phyloP scores from a whole-genome alignment of 495 filamentous ascomycete species.

The Lindgomyces ingoldianus region DNA sequence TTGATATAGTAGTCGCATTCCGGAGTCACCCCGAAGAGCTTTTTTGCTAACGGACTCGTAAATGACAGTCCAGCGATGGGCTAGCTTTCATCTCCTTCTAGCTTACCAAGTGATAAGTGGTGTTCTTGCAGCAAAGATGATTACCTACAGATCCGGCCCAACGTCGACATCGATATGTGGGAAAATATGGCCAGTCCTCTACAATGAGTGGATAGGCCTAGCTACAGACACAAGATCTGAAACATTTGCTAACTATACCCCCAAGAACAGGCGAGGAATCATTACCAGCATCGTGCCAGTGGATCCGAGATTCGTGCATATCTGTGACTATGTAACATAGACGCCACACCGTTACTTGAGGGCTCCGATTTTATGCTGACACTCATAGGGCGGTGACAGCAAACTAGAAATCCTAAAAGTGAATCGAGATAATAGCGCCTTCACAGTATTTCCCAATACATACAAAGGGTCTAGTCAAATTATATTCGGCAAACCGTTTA shows the following conservation, averaged over 20 bases:
- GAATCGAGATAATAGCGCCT: background rate
- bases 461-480: background rate
- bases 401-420: background rate
- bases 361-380: background rate
- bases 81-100: background rate
- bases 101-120: background rate
- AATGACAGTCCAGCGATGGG: background rate
- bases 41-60: background rate
- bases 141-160: constrained; percentile 1
- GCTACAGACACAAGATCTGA: no score
- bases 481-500: background rate
- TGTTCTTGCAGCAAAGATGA: background rate
- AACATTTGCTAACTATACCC: no score
- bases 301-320: background rate
- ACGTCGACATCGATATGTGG: background rate
- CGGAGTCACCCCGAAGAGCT: background rate
- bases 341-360: background rate
- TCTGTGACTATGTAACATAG: background rate
- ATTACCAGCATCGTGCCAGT: background rate
- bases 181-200: no score
- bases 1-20: background rate
- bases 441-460: background rate
- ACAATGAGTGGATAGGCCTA: no score
- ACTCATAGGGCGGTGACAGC: background rate
- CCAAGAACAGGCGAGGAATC: background rate